Evolutionary conservation across 352 stramenopile species (phyloP).

Genomic region (Phytophthora foliorum): DNA sequence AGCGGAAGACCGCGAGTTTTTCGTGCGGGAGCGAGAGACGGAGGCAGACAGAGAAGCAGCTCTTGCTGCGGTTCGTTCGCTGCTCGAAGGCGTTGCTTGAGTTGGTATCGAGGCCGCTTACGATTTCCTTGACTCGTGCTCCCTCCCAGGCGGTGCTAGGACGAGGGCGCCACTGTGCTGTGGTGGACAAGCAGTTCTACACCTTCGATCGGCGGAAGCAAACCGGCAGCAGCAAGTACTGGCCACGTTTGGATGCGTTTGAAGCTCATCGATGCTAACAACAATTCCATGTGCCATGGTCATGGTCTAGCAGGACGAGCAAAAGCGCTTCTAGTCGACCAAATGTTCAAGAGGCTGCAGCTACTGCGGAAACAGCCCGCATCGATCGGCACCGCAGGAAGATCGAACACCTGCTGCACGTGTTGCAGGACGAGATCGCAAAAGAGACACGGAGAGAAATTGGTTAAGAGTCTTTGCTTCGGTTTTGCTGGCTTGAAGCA

Average conservation of each 20-base stretch:
- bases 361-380: conserved; percentile 27
- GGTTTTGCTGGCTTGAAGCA: not conserved
- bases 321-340: not conserved
- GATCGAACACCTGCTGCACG: conserved; percentile 62
- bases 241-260: not conserved
- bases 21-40: conserved; percentile 35
- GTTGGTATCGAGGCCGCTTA: not conserved
- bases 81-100: conserved; percentile 4
- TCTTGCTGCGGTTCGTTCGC: conserved; percentile 39
- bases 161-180: conserved; percentile 58
- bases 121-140: not conserved
- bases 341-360: conserved; percentile 12
- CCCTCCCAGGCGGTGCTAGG: conserved; percentile 42
- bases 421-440: conserved; percentile 69
- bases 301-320: not conserved
- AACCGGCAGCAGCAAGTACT: conserved; percentile 10
- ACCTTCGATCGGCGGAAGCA: conserved; percentile 51
- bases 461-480: conserved; percentile 33
- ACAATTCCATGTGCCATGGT: no score
- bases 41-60: conserved; percentile 33
- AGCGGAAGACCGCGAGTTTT: conserved; percentile 47
- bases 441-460: conserved; percentile 70
- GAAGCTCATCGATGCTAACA: not conserved
- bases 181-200: conserved; percentile 55
- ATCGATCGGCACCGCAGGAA: conserved; percentile 69